Evolutionary conservation across 2,329 filamentous ascomycete species (phyloP), one percentile per base, ranked within the genome.

Genomic region (Ceratocystis cacaofunesta): DNA sequence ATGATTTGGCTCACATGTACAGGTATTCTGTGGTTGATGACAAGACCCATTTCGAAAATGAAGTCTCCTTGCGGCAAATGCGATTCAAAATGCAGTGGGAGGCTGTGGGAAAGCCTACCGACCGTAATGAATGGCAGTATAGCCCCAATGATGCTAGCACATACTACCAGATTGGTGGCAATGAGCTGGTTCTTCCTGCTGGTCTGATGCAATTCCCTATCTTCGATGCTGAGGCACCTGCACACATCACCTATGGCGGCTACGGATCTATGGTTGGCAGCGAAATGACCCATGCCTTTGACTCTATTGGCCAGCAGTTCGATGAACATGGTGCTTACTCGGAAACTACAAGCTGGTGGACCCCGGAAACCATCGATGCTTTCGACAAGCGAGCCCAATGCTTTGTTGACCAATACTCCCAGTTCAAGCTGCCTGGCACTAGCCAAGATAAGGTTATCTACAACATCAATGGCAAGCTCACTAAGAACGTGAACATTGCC

Each of bases 241-340:
- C 81, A 28, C 89, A 88, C 70, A 74, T 89, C 46, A 80, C 80
- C 12, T 90, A 88, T 71, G 86, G 85, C n/a, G 83, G 82, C 0
- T 86, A 89, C 71, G 86, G 85, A 0, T 79, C 82, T 1, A 80
- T 88, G 1, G 82, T 82, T 12, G 86, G 85, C 1, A 86, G 89
- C 70, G 86, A 89, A 72, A 78, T 89, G 8, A 85, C 83, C 2
- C 86, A 89, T 69, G 85, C 83, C 12, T 88, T 89, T 70, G 86
- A 89, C 72, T 85, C 80, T 41, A 82, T 79, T 0, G 86, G 86
- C 8, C 78, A 84, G 19, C 79, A 84, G 69, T 88, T 83, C 68
- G 84, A 89, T 70, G 77, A 84, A 69, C 10, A 41, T 41, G 36
- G 36, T 4, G 36, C 36, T 41, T 41, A 41, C 82, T 80, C 55